Conservation (phyloP, 306 rosid species). For the Prunus davidiana region DNA sequence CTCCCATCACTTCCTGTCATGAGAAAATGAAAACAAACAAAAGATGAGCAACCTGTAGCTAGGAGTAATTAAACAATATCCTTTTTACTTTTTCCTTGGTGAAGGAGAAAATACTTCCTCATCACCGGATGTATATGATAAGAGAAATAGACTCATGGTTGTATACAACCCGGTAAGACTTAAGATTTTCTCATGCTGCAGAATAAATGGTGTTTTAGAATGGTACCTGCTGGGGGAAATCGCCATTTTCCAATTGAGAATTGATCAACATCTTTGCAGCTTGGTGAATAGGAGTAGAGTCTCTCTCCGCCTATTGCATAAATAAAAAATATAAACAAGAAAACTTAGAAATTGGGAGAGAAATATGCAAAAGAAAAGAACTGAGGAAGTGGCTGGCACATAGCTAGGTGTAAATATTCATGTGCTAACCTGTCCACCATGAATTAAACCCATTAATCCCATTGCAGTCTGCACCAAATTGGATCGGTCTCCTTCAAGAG, state of each 20-base stretch:
- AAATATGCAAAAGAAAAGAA: not conserved
- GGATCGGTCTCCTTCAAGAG: slow-evolving; percentile 27
- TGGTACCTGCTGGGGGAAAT: slow-evolving; percentile 45
- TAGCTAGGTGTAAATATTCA: not conserved
- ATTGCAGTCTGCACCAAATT: slow-evolving; percentile 37
- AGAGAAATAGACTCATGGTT: too few species aligned
- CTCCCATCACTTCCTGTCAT: slow-evolving; percentile 27
- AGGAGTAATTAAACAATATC: too few species aligned
- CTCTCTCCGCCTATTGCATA: slow-evolving; percentile 27
- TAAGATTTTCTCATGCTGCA: too few species aligned
- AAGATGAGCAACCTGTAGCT: too few species aligned
- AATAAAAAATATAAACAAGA: not conserved
- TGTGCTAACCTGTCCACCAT: slow-evolving; percentile 26
- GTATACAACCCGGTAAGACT: too few species aligned
- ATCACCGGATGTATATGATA: too few species aligned
- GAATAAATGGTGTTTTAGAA: slow-evolving; percentile 8
- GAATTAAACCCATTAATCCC: slow-evolving; percentile 36
- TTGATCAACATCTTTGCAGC: slow-evolving; percentile 39
- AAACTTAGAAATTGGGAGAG: not conserved
- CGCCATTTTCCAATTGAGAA: slow-evolving; percentile 35
- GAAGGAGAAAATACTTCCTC: too few species aligned
- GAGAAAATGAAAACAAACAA: too few species aligned
- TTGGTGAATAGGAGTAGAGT: slow-evolving; percentile 39
- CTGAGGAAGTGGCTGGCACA: not conserved
- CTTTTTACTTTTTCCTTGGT: too few species aligned